Evolutionary conservation across 345 rosid genomes (phyloP).

Genomic region (Lepidium africanum): DNA sequence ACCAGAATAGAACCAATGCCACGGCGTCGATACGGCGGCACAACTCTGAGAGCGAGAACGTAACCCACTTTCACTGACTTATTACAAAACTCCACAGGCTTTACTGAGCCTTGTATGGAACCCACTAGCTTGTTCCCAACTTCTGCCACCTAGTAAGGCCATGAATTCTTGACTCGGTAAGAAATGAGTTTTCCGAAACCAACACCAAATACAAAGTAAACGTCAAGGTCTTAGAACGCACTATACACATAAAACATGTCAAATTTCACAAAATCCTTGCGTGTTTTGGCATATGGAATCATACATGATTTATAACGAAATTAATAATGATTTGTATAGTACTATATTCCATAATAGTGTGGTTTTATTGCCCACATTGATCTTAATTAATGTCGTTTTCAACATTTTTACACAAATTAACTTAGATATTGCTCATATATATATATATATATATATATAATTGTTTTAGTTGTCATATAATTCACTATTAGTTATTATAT

Average conservation of each 20-base stretch:
- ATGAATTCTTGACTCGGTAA: too few species aligned
- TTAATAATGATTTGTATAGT: too few species aligned
- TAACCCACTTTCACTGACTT: slow-evolving; percentile 55
- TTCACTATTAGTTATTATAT: not conserved
- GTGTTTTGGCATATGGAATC: not conserved
- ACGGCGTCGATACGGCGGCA: slow-evolving; percentile 47
- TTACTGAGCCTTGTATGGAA: slow-evolving; percentile 70
- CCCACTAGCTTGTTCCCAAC: slow-evolving; percentile 54
- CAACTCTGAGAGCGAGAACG: slow-evolving; percentile 56
- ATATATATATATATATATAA: too few species aligned
- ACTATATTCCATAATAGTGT: too few species aligned
- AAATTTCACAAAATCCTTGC: not conserved
- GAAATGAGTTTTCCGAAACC: too few species aligned
- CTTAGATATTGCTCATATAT: not conserved
- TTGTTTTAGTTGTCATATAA: not conserved
- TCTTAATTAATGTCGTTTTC: not conserved
- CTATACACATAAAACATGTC: not conserved
- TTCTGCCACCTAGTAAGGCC: slow-evolving; percentile 47
- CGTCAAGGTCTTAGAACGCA: too few species aligned
- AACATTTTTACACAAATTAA: not conserved
- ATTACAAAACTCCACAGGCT: slow-evolving; percentile 39
- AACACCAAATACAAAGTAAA: too few species aligned
- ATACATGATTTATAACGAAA: not conserved
- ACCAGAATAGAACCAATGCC: slow-evolving; percentile 56
- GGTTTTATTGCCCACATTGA: too few species aligned